Evolutionary conservation across 2,329 filamentous ascomycete species (phyloP), one percentile per base, ranked within the genome.

Genomic region (Cyanodermella asteris): DNA sequence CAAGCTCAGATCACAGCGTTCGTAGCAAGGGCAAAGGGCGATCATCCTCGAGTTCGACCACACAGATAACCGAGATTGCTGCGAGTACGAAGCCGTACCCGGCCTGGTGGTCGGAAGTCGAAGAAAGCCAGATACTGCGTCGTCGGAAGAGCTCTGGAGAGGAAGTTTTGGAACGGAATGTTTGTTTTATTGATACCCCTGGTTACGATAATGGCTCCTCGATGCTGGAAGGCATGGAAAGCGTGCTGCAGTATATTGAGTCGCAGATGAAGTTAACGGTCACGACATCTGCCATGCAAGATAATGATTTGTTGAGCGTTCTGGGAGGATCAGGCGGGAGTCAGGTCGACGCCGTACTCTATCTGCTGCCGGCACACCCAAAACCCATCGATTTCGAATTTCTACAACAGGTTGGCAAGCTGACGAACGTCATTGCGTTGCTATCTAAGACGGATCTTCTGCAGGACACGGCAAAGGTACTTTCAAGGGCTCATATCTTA

Each of bases 101-200:
- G 1, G 56, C 70, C 28, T 94, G 87, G 87, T 90, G 77, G 73
- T 71, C 72, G 9, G 74, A 87, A 39, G 47, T 78, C 24, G 72
- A 82, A 28, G 67, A 73, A 32, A 66, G 62, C 29, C 56, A 56
- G 14, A 51, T 58, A 24, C 48, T 64, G 32, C 56, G 63, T 23
- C 61, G 69, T 40, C 61, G 73, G 38, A 76, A 71, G 42, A 84
- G 75, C 39, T 53, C 67, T 25, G 69, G 70, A 6, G 81, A 87
- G 34, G 63, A 68, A 13, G 64, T 93, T 19, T 53, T 94, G 22
- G 84, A 94, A 42, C 66, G 84, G 16, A 97, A 97, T 41, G 51
- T 97, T 5, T 91, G 80, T 46, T 93, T 97, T 42, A 70, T 93
- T 29, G 84, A 94, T 49, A 84, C 76, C 3, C 67, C 73, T 7